Evolutionary conservation across 2,329 filamentous ascomycete genomes (phyloP), one percentile per base, ranked within the genome.

Genomic region (Didymella lethalis): DNA sequence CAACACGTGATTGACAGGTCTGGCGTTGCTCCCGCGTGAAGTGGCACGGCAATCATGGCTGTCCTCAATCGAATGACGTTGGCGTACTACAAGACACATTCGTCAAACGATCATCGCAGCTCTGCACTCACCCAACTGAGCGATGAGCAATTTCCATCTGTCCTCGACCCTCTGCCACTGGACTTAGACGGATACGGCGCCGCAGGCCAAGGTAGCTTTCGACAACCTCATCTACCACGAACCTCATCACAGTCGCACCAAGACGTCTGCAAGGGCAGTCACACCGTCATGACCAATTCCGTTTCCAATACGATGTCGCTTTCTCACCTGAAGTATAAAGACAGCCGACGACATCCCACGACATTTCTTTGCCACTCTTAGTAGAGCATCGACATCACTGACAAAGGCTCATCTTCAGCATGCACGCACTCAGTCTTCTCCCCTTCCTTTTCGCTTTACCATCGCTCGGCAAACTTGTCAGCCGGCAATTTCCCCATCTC

Each of bases 401-500:
- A 23, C 34, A 16, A 8, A 11, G 7, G 10, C 12, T 29, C 4
- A 16, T 14, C 16, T 11, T 32, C 11, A 25, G 61, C 1, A 76
- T 76, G 74, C 72, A 50, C 45, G 29, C 48, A 40, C 28, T 66
- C 16, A 7, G 58, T 43, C 51, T 77, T 18, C 28, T 68, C 38
- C 48, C 69, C 40, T 20, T 61, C 10, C 47, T 73, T 45, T 69
- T 66, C 54, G 54, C 59, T 20, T 44, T 64, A 32, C 45, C 56
- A 10, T 38, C 54, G 32, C 16, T 63, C 32, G 63, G 66, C 23
- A 38, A 48, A 4, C 63, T 71, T 28, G 26, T 69, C 43, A 50
- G 52, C 31, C 61, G 63, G 8, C 54, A 73, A 26, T 75, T 73
- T 12, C 74, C 74, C 3, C 70, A 73, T 41, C 70, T 77, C 45